Evolutionary conservation across 139 green algal species (phyloP).

Genomic region (Astrephomene gubernaculifera): DNA sequence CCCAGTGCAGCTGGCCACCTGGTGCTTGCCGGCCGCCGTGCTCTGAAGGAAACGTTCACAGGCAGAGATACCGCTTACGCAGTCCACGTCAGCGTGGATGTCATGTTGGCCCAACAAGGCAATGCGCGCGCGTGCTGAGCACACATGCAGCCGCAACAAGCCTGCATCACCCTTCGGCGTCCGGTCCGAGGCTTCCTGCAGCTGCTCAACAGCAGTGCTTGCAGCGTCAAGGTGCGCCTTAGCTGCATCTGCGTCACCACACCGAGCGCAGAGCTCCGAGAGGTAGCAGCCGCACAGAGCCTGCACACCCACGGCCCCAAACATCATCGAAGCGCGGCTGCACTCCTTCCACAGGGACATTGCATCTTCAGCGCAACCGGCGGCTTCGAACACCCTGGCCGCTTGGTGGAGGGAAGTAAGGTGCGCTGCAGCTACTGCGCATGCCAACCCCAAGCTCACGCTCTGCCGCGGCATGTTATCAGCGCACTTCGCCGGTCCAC

Average conservation of each 20-base stretch:
- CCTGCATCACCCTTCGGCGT: neutral
- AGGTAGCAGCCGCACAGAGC: conserved; percentile 10
- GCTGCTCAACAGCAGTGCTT: neutral
- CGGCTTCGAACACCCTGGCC: conserved; percentile 60
- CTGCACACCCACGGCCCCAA: neutral
- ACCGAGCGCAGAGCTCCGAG: neutral
- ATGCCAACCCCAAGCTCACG: conserved; percentile 28
- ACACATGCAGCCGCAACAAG: neutral
- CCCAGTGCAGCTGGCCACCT: neutral
- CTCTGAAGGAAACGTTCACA: neutral
- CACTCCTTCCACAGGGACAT: conserved; percentile 60
- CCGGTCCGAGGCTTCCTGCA: neutral
- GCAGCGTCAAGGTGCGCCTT: neutral
- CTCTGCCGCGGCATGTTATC: too few species aligned
- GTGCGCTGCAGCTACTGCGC: conserved; percentile 51
- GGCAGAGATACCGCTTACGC: neutral
- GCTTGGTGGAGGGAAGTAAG: conserved; percentile 59
- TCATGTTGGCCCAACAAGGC: neutral
- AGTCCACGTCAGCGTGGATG: neutral
- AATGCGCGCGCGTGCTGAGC: neutral
- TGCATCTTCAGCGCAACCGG: conserved; percentile 65
- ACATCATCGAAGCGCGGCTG: neutral
- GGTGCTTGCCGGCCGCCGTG: neutral
- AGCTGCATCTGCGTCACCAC: neutral
- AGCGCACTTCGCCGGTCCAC: too few species aligned